Base-by-base conservation (phyloP, 805 yeast species). In the Lipomyces yamadae region DNA sequence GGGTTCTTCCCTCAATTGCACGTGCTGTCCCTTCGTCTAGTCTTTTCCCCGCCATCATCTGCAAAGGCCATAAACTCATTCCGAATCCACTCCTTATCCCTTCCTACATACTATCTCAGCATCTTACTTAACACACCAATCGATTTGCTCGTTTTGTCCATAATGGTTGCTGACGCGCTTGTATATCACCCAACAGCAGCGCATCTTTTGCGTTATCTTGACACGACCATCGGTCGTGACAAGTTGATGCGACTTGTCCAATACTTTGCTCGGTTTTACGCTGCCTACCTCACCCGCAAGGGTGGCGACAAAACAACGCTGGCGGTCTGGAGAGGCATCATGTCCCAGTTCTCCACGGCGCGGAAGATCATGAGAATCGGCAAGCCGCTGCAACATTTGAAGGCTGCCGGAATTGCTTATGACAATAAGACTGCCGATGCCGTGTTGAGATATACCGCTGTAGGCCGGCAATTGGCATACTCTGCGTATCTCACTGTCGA, bases 321-420 rank as follows among this genome's bases (percentile, higher is more conserved):
- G 42, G 77, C 78, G 58, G 76, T 84, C 66, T 83, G 86, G 76
- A 84, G 83, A 72, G 80, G 83, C 30, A 77, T 92, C 69, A 90
- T 88, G 78, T 76, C 76, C 56, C 86, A 89, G 70, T 83, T 91
- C 37, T 84, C 91, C 1, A 77, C 88, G 66, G 83, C 91, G 69
- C 87, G 98, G 77, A 94, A 94, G 80, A 88, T 92, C 30, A 79
- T 93, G 81, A 85, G 98, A 74, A 86, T 89, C 74, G 85, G 92
- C 70, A 93, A 92, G 79, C 96, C 96, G 0, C 79, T 93, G 74
- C 73, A 72, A 58, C 92, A 89, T 76, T 75, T 90, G 63, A 86
- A 87, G 73, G 83, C 85, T n/a, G 90, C 93, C 3, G 82, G 89
- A 2, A 82, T 84, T 69, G 84, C 90, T 13, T 84, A 81, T 73